Evolutionary conservation across 2,329 filamentous ascomycete species (phyloP).

Genomic region (Trichoderma pleuroti): DNA sequence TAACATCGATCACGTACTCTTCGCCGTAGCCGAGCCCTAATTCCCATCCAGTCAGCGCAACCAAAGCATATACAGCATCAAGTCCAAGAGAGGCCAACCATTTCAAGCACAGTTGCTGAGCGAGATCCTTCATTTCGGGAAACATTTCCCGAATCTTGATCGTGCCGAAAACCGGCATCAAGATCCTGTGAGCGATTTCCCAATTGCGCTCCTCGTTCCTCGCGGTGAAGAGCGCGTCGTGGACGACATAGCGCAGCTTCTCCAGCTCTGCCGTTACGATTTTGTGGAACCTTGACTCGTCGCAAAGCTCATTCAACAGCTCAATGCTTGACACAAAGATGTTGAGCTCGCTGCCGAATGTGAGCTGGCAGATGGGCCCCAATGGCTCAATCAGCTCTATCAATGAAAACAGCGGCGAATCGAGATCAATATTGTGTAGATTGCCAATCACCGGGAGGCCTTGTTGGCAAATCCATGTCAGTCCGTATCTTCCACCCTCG

Average conservation of each 20-base stretch:
- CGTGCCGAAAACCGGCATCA: slow-evolving; percentile 14
- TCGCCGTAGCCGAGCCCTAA: slow-evolving; percentile 36
- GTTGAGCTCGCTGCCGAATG: background rate
- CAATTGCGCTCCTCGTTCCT: slow-evolving; percentile 17
- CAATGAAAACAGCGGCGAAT: slow-evolving; percentile 3
- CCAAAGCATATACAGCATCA: background rate
- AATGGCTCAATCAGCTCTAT: slow-evolving; percentile 5
- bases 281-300: slow-evolving; percentile 14
- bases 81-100: background rate
- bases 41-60: background rate
- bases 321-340: slow-evolving; percentile 11
- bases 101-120: slow-evolving; percentile 16
- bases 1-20: slow-evolving; percentile 46
- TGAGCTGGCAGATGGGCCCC: slow-evolving; percentile 13
- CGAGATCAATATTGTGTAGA: slow-evolving; percentile 8
- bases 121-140: slow-evolving; percentile 7
- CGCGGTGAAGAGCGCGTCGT: slow-evolving; percentile 16
- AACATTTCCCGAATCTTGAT: slow-evolving; percentile 17
- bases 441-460: slow-evolving; percentile 9
- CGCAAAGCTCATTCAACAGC: slow-evolving; percentile 13
- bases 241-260: slow-evolving; percentile 9
- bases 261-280: slow-evolving; percentile 2
- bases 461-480: background rate
- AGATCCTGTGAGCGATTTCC: slow-evolving; percentile 13
- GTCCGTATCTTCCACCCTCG: background rate